Conservation (phyloP, 148 eudicot species). For the Cornus florida region DNA sequence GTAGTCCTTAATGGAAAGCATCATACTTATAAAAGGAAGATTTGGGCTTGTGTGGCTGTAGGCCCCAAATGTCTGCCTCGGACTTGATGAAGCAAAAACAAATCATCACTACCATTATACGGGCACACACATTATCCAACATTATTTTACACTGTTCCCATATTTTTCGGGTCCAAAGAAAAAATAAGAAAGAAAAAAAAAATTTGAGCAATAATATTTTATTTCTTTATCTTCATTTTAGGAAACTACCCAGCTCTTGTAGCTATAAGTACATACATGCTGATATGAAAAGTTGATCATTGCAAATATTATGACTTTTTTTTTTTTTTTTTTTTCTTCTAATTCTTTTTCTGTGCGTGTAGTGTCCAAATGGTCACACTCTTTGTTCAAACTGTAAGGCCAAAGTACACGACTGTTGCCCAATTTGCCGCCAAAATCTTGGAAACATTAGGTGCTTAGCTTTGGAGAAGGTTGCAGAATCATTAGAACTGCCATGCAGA, state of each 20-base stretch:
- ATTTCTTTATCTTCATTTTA: background rate
- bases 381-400: conserved; percentile 53
- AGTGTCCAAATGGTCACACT: conserved; percentile 71
- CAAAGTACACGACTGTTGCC: conserved; percentile 53
- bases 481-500: conserved; percentile 58
- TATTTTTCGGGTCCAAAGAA: too few relatives aligned
- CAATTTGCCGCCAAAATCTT: conserved; percentile 58
- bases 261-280: background rate
- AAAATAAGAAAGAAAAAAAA: too few relatives aligned
- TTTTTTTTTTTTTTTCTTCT: background rate
- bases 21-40: background rate
- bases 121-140: background rate
- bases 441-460: conserved; percentile 77
- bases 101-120: background rate
- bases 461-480: conserved; percentile 66
- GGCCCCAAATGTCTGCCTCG: background rate
- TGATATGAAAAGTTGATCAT: background rate
- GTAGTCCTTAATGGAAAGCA: background rate
- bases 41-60: too few relatives aligned
- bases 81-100: background rate
- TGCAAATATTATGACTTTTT: background rate
- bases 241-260: background rate
- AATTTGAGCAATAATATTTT: background rate
- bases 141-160: background rate
- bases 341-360: conserved; percentile 11